Evolutionary conservation across 78 protist species (phyloP).

Genomic region (Ministeria vibrans): DNA sequence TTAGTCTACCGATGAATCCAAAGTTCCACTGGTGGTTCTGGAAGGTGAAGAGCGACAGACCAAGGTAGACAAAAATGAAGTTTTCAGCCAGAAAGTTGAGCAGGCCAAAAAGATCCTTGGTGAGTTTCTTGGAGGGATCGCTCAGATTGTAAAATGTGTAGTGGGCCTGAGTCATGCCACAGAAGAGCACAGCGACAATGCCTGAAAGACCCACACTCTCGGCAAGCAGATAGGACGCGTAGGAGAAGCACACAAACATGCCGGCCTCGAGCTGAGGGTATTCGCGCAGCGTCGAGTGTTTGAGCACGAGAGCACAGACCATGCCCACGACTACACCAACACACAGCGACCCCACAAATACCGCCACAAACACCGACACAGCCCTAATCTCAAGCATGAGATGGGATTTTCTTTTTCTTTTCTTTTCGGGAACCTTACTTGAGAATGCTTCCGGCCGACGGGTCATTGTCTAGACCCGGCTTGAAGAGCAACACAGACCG

Average conservation of each 20-base stretch:
- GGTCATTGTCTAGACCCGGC: neutral
- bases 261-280: conserved; percentile 20
- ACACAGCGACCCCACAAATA: conserved; percentile 11
- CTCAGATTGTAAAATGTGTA: neutral
- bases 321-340: conserved; percentile 9
- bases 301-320: conserved; percentile 16
- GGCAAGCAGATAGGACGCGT: conserved; percentile 22
- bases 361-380: neutral
- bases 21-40: neutral
- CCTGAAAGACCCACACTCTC: conserved; percentile 32
- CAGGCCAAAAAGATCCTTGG: conserved; percentile 24
- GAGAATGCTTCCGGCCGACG: no score
- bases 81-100: conserved; percentile 34
- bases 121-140: neutral
- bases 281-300: neutral
- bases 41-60: conserved; percentile 13
- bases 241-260: neutral
- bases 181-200: conserved; percentile 64
- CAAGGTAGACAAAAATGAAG: conserved; percentile 22
- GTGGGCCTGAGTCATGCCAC: conserved; percentile 54
- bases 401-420: no score
- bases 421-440: no score
- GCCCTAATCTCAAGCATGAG: no score
- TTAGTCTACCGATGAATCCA: neutral
- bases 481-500: neutral